Evolutionary conservation across 768 basidiomycete genomes (phyloP).

Genomic region (Russula earlei): DNA sequence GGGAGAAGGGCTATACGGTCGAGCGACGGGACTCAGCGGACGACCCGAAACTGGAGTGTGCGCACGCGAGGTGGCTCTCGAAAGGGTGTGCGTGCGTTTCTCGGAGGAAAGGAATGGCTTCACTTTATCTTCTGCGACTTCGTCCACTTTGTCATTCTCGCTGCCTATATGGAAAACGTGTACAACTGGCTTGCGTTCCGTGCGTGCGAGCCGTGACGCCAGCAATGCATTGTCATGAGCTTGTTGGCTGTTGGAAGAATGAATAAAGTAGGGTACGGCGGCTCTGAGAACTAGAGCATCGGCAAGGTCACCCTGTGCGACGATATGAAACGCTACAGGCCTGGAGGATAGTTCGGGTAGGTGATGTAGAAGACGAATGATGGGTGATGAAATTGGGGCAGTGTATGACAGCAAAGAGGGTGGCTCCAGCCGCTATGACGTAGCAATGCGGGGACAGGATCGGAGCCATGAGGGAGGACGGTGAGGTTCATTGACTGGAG

Average conservation of each 20-base stretch:
- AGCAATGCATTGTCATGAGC: constrained; percentile 88
- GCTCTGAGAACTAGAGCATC: constrained; percentile 69
- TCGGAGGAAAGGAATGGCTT: constrained; percentile 49
- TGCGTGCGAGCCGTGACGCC: constrained; percentile 67
- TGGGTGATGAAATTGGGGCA: constrained; percentile 38
- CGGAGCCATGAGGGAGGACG: constrained; percentile 52
- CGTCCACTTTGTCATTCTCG: constrained; percentile 33
- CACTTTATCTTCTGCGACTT: constrained; percentile 51
- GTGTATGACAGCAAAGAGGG: constrained; percentile 52
- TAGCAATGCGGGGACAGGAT: constrained; percentile 50
- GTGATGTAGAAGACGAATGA: constrained; percentile 55
- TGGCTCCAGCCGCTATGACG: constrained; percentile 32
- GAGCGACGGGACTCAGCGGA: neutral
- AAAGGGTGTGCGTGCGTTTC: constrained; percentile 25
- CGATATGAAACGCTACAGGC: constrained; percentile 66
- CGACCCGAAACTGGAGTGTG: neutral
- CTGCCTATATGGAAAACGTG: constrained; percentile 62
- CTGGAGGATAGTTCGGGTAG: constrained; percentile 56
- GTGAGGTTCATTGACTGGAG: too few relatives aligned
- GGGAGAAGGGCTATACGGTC: constrained; percentile 4
- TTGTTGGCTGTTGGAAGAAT: constrained; percentile 68
- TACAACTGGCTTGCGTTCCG: constrained; percentile 67
- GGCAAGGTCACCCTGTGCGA: constrained; percentile 55
- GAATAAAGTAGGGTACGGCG: constrained; percentile 71
- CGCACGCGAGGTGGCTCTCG: constrained; percentile 6